Evolutionary conservation across 2,329 filamentous ascomycete genomes (phyloP).

Genomic region (Trichoderma sp.): DNA sequence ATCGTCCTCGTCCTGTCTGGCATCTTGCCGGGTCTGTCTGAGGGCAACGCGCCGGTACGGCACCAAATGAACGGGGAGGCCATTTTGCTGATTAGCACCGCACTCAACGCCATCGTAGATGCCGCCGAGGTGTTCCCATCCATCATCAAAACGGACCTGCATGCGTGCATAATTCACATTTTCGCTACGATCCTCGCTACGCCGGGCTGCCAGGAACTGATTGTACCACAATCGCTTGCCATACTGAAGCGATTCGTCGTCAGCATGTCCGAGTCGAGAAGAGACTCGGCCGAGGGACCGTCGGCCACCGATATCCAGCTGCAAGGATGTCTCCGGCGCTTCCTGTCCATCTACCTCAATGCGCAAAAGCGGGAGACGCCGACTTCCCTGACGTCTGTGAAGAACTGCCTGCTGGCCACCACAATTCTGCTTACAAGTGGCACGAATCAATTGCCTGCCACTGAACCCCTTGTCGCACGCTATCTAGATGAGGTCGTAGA

Average conservation of each 20-base stretch:
- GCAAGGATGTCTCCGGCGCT: slow-evolving; percentile 76
- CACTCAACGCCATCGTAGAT: slow-evolving; percentile 85
- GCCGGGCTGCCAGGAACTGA: slow-evolving; percentile 75
- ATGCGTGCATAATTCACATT: slow-evolving; percentile 95
- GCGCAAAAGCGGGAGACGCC: slow-evolving; percentile 72
- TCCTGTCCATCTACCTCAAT: slow-evolving; percentile 74
- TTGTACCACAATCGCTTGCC: slow-evolving; percentile 85
- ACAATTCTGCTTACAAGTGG: slow-evolving; percentile 87
- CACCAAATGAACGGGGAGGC: slow-evolving; percentile 86
- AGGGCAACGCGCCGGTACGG: slow-evolving; percentile 61
- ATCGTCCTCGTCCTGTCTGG: slow-evolving; percentile 91
- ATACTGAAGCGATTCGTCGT: slow-evolving; percentile 88
- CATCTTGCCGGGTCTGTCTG: slow-evolving; percentile 76
- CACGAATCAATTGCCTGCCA: slow-evolving; percentile 66
- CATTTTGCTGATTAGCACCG: slow-evolving; percentile 71
- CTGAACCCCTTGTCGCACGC: slow-evolving; percentile 69
- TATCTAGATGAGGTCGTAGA: slow-evolving; percentile 81
- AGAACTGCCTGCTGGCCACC: slow-evolving; percentile 83
- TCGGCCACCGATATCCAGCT: slow-evolving; percentile 65
- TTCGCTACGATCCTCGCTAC: slow-evolving; percentile 91
- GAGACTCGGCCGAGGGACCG: slow-evolving; percentile 35
- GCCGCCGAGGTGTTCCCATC: slow-evolving; percentile 93
- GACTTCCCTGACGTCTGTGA: slow-evolving; percentile 80
- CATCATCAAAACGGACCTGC: slow-evolving; percentile 93
- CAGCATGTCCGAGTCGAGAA: slow-evolving; percentile 58